These are phyloP conservation scores for Exophiala mesophila DNA, from an alignment of 2,329 filamentous ascomycete genomes.

Conservation along the genomic window DNA sequence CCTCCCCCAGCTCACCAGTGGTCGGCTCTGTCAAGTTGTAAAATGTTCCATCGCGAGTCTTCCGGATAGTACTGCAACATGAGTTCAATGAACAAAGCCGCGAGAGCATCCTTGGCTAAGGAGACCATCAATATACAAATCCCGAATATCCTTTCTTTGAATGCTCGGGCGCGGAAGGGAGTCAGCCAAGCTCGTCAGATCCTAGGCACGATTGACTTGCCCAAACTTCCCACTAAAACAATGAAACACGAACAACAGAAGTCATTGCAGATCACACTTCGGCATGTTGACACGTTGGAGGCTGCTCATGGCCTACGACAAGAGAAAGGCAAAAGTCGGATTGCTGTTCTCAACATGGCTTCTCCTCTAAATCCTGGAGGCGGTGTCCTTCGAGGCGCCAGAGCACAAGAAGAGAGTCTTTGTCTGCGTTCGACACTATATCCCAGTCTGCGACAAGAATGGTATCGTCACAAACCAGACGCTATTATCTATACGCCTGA, in stretches of 20 bases:
- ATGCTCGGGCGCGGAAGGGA: conserved; percentile 9
- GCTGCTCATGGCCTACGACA: not conserved
- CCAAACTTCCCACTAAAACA: not conserved
- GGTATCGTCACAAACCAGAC: conserved; percentile 13
- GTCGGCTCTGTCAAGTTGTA: too few species aligned
- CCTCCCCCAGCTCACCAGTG: too few species aligned
- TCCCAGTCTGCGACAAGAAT: conserved; percentile 10
- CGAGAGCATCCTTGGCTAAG: conserved; percentile 13
- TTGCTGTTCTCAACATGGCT: conserved; percentile 20
- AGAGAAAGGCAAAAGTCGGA: conserved; percentile 1
- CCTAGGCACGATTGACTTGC: not conserved
- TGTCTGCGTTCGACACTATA: conserved; percentile 16
- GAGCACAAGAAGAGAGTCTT: conserved; percentile 16
- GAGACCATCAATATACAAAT: conserved; percentile 13
- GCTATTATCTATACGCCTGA: conserved; percentile 13
- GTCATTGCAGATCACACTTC: not conserved
- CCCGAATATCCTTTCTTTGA: conserved; percentile 8
- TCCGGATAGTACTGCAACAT: too few species aligned
- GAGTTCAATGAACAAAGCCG: conserved; percentile 7
- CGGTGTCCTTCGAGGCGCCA: conserved; percentile 14
- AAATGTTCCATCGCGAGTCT: too few species aligned
- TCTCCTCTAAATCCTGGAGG: conserved; percentile 14
- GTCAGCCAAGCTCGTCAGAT: not conserved
- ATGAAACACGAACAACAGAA: not conserved
- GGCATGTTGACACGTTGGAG: not conserved